Base-by-base conservation (phyloP, 371 early-diverging fungal species). In the Mortierella sp. region DNA sequence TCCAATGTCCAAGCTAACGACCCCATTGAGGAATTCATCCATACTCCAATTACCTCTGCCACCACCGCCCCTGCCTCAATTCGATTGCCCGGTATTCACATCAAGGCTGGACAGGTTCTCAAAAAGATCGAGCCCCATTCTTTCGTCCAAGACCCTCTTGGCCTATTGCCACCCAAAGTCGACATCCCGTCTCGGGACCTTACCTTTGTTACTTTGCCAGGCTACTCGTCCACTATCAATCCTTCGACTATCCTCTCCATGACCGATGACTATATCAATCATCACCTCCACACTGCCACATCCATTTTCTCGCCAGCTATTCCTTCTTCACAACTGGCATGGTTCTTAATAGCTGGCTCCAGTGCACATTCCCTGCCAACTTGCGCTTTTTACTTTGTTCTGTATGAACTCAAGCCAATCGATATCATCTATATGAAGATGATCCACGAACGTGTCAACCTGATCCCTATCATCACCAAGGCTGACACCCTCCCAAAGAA, bases 401-500 rank as follows among this genome's bases (percentile, higher is more conserved):
- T 77, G 41, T 77, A 69, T 19, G 78, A 77, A 22, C 78, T 77
- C 62, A 77, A 77, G 58, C 78, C 78, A 7, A 72, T 77, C 69
- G 78, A 77, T 41, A 65, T 77, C 38, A 57, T 77, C 47, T 77
- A 77, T 48, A 77, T 77, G 78, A 77, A 77, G 63, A 69, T 77
- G 78, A 62, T 77, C 28, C 78, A 77, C 28, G 78, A 77, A 41
- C 78, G 78, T 53, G 73, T 77, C 38, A 72, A 65, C 61, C 66
- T 77, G 38, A 60, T 77, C 11, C 78, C 78, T 40, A 43, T 77
- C 58, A 68, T 77, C 41, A 50, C 72, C 66, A 77, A 77, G 63
- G 78, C 78, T 16, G 78, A 77, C 40, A 72, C 78, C 13, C 69
- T 77, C 45, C 61, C 73, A 24, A 57, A 65, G 63, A 68, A 62